Percentiles rank a stretch among this genome's conserved stretches.
Conservation (phyloP, 345 rosid genomes). For the Lumnitzera racemosa region DNA sequence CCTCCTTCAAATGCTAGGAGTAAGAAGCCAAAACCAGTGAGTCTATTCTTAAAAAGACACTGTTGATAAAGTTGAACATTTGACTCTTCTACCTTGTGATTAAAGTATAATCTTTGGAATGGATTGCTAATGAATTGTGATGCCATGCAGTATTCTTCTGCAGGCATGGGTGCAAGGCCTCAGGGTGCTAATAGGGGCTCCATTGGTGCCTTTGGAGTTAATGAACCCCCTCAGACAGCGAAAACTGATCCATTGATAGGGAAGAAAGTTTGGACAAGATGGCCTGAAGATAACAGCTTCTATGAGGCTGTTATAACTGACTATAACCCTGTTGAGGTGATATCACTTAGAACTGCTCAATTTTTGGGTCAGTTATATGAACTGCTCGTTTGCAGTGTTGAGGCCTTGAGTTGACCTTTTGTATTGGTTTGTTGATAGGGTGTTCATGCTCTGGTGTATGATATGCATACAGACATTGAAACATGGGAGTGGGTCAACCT, state of each 20-base stretch:
- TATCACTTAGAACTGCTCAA: neutral
- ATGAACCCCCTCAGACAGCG: slow-evolving; percentile 58
- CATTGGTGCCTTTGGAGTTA: slow-evolving; percentile 40
- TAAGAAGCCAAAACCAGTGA: slow-evolving; percentile 83
- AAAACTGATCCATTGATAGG: slow-evolving; percentile 65
- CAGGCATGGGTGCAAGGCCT: slow-evolving; percentile 60
- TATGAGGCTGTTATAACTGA: slow-evolving; percentile 87
- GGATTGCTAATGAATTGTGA: slow-evolving; percentile 8
- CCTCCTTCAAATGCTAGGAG: slow-evolving; percentile 59
- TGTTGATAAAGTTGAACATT: neutral
- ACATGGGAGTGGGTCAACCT: slow-evolving; percentile 98
- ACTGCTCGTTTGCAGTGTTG: too few relatives aligned
- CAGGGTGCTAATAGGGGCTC: slow-evolving; percentile 42
- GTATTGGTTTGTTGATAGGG: slow-evolving; percentile 44
- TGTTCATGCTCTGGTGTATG: slow-evolving; percentile 88
- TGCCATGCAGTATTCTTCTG: slow-evolving; percentile 58
- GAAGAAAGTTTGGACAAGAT: slow-evolving; percentile 90
- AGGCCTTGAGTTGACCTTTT: slow-evolving; percentile 13
- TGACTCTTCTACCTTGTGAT: neutral
- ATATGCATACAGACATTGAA: slow-evolving; percentile 61
- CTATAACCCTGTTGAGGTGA: slow-evolving; percentile 61
- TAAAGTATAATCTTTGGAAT: too few relatives aligned
- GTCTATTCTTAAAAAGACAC: slow-evolving; percentile 17
- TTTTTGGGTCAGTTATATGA: too few relatives aligned
- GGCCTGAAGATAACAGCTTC: slow-evolving; percentile 92